Percentiles rank a stretch among this genome's conserved stretches.
Evolutionary conservation across 306 rosid species (phyloP).

Genomic region (Begonia masoniana): DNA sequence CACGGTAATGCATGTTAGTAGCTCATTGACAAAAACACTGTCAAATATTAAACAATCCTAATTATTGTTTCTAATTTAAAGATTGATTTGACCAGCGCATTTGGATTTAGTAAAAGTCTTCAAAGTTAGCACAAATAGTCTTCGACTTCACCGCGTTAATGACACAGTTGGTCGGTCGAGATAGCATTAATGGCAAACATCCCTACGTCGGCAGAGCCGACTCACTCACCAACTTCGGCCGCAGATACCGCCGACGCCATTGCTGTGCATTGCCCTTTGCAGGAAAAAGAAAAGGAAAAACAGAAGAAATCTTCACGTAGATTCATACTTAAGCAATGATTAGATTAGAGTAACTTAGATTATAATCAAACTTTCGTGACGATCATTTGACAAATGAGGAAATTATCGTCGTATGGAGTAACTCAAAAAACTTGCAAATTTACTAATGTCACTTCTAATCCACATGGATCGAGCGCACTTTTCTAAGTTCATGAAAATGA

Average conservation of each 20-base stretch:
- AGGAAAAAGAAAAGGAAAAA: neutral
- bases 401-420: neutral
- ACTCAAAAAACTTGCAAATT: neutral
- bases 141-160: too few relatives aligned
- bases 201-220: conserved; percentile 5
- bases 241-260: conserved; percentile 5
- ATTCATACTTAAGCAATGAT: too few relatives aligned
- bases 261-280: conserved; percentile 3
- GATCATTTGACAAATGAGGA: neutral
- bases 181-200: neutral
- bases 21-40: too few relatives aligned
- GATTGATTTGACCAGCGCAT: too few relatives aligned
- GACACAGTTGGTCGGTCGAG: neutral
- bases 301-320: neutral
- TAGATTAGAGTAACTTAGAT: neutral
- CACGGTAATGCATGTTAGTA: too few relatives aligned
- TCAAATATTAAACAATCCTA: too few relatives aligned
- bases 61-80: too few relatives aligned
- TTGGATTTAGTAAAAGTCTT: too few relatives aligned
- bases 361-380: neutral
- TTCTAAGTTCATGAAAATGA: conserved; percentile 3
- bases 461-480: conserved; percentile 15
- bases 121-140: too few relatives aligned
- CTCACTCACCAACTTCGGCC: conserved; percentile 11
- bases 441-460: conserved; percentile 13